Evolutionary conservation across 805 yeast genomes (phyloP), one percentile per base, ranked within the genome.

Genomic region (Martiniozyma abietophila): DNA sequence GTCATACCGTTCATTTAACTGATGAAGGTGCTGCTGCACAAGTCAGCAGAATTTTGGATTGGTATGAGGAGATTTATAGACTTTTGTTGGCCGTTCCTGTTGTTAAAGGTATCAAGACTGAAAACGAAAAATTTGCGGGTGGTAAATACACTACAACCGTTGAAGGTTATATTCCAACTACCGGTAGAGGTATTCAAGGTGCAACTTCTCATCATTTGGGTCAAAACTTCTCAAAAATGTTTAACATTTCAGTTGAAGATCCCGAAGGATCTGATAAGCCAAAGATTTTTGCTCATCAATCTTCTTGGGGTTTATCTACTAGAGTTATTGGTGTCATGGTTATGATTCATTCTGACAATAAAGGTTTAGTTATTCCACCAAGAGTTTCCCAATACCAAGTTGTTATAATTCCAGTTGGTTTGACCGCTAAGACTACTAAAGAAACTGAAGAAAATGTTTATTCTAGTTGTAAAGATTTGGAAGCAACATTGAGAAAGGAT

Each of bases 111-210:
- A 73, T 63, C 50, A 92, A 92, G 69, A 89, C 98, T 39, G 96
- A 83, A 58, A 88, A 89, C 66, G 99, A 92, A 69, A 88, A 85
- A 67, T 92, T 92, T 51, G 98, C 99, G 27, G 99, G 99, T 59
- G 96, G 96, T 58, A 76, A 74, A 48, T 92, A 76, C 69, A 89
- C 97, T 44, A 85, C 96, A 36, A 88, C 98, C 29, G 79, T 78
- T 48, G 99, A 92, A 65, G 97, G 97, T 47, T 92, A 82, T 58
- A 85, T 92, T 50, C 95, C 96, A 48, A 83, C 96, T 42, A 92
- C 97, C 37, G 99, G 99, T 51, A 83, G 99, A 70, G 99, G 97
- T 71, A 92, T 92, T 50, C 99, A 92, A 67, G 98, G 97, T 63
- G 99, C 89, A 41, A 92, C 99, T 24, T 86, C 96, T 25, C 99